Evolutionary conservation across 257 asterid genomes (phyloP), one percentile per base, ranked within the genome.

Genomic region (Misopates orontium): DNA sequence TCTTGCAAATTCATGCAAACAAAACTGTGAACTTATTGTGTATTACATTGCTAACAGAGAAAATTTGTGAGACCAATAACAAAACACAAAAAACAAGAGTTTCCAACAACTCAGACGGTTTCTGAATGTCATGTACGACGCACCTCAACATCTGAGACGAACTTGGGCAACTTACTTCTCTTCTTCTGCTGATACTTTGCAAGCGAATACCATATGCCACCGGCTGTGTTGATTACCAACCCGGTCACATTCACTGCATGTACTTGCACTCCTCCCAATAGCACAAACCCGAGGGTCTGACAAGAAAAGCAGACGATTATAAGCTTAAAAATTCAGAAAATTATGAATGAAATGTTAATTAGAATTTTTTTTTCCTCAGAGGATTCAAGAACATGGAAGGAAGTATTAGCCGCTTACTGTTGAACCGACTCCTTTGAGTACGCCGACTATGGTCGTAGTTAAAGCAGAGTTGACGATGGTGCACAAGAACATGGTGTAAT

Each of bases 401-500:
- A 45, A 32, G 39, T 23, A 15, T 28, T 58, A 67, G 32, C 50
- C 0, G 76, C 91, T 0, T 86, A 93, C 99, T 59, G 96, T 94
- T 66, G 99, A 90, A 56, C 94, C 95, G 10, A 90, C 99, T 56
- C 99, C 99, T 72, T 94, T 94, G 81, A 94, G 95, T 62, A 94
- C 99, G 12, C 99, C 99, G 47, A 94, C 99, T 40, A 94, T 94
- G 58, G 99, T 94, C 1, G 99, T 94, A 8, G 99, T 94, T 70
- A 94, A 80, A 57, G 99, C 99, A 5, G 99, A 94, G 84, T 94
- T 94, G 69, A 94, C 96, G 6, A 94, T 84, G 47, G 99, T 94
- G 51, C 99, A 94, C 79, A 88, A 77, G 80, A 94, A 94, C 99
- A 94, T 94, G n/a, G 97, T 94, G 84, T 90, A 94, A 83, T 94